Conservation (phyloP, 495 filamentous ascomycete genomes). For the Cladorrhinum samala region DNA sequence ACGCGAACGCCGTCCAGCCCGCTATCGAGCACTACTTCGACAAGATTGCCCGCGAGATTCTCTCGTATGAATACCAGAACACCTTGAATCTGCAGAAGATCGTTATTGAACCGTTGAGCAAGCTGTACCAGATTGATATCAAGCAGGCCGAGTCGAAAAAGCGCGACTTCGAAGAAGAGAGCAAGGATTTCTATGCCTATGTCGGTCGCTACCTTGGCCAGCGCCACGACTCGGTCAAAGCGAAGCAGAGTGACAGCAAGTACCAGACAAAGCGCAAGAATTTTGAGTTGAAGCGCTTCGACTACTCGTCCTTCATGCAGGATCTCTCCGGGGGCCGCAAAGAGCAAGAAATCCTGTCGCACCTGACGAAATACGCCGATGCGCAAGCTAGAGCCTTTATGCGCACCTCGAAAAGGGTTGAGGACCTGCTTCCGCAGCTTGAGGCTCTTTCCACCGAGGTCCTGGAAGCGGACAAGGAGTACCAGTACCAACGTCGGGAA, state of each 20-base stretch:
- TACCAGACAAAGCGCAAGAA: conserved; percentile 90
- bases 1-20: conserved; percentile 90
- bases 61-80: conserved; percentile 80
- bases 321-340: conserved; percentile 96
- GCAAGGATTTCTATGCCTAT: conserved; percentile 94
- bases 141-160: conserved; percentile 97
- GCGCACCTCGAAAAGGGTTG: conserved; percentile 75
- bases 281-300: conserved; percentile 95
- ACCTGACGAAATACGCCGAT: conserved; percentile 91
- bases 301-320: conserved; percentile 99
- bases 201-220: conserved; percentile 92
- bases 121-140: conserved; percentile 90
- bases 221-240: conserved; percentile 89
- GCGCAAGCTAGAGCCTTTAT: conserved; percentile 81
- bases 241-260: conserved; percentile 96
- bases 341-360: conserved; percentile 93
- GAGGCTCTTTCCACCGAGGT: conserved; percentile 90
- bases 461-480: conserved; percentile 87
- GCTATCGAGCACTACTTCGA: conserved; percentile 98
- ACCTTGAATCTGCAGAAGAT: conserved; percentile 77
- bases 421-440: conserved; percentile 80
- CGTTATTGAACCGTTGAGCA: conserved; percentile 88
- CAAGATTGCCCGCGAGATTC: conserved; percentile 87
- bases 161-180: conserved; percentile 97
- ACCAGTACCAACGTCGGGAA: conserved; percentile 85